phyloP scores from a whole-genome alignment of 345 rosid genomes.

The Carallia pectinifolia region DNA sequence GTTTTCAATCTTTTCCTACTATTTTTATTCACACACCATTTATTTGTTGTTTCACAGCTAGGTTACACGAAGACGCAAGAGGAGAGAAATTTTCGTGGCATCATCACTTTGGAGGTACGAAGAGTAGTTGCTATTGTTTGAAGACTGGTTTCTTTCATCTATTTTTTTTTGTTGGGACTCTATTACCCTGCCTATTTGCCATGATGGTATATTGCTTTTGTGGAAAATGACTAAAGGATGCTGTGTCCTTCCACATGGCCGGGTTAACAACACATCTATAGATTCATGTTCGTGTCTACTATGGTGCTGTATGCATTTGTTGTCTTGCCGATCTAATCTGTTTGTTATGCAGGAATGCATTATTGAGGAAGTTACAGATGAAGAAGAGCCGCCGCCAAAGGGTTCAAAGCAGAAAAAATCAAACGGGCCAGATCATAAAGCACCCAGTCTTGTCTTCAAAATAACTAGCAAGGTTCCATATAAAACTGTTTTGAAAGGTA shows the following conservation, averaged over 20 bases:
- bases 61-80: constrained; percentile 1
- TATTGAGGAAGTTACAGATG: constrained; percentile 2
- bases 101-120: neutral
- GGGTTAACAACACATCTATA: neutral
- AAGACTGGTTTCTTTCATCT: too few relatives aligned
- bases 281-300: neutral
- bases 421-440: neutral
- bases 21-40: neutral
- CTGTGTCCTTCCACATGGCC: too few relatives aligned
- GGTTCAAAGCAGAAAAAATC: neutral
- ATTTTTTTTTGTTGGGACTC: too few relatives aligned
- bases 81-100: neutral
- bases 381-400: neutral
- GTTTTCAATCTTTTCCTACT: neutral
- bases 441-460: neutral
- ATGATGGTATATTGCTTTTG: too few relatives aligned
- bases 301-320: neutral
- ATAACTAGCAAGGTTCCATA: neutral
- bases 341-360: neutral
- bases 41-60: neutral
- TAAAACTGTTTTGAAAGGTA: constrained; percentile 9
- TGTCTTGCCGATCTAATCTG: neutral
- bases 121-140: neutral
- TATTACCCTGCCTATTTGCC: too few relatives aligned
- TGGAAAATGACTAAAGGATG: too few relatives aligned